These are phyloP conservation scores for Alternaria ethzedia DNA, from an alignment of 2,329 filamentous ascomycete species.

Conservation along the genomic window DNA sequence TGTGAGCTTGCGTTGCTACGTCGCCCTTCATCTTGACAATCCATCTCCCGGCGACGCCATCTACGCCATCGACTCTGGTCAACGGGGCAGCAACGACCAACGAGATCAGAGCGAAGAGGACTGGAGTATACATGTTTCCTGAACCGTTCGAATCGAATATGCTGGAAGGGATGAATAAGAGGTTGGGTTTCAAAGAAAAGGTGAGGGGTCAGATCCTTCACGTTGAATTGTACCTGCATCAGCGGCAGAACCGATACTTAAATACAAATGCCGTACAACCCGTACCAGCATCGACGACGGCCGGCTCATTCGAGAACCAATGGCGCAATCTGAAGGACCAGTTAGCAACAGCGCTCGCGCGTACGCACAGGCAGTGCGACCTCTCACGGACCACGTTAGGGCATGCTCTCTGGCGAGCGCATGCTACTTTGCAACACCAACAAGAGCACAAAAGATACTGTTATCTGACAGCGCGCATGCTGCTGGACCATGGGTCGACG, in stretches of 20 bases:
- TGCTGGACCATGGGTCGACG: background rate
- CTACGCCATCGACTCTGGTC: background rate
- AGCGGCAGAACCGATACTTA: background rate
- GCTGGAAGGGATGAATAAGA: background rate
- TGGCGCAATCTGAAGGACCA: background rate
- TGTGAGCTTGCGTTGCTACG: slow-evolving; percentile 23
- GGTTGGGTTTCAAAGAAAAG: background rate
- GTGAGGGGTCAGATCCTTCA: background rate
- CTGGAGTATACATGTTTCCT: background rate
- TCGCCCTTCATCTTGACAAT: slow-evolving; percentile 54
- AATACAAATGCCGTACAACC: background rate
- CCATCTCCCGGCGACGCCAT: background rate
- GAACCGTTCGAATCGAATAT: background rate
- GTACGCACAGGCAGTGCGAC: slow-evolving; percentile 7
- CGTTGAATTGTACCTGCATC: background rate
- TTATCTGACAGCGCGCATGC: background rate
- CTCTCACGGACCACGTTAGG: background rate
- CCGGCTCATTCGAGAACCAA: background rate
- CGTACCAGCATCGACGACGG: background rate
- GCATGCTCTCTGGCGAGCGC: background rate
- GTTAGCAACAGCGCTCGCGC: background rate
- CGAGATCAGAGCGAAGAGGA: background rate
- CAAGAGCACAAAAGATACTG: background rate
- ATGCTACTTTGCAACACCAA: background rate
- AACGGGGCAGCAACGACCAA: background rate